Conservation (phyloP, 805 yeast species). For the Kodamaea neixiangensis region DNA sequence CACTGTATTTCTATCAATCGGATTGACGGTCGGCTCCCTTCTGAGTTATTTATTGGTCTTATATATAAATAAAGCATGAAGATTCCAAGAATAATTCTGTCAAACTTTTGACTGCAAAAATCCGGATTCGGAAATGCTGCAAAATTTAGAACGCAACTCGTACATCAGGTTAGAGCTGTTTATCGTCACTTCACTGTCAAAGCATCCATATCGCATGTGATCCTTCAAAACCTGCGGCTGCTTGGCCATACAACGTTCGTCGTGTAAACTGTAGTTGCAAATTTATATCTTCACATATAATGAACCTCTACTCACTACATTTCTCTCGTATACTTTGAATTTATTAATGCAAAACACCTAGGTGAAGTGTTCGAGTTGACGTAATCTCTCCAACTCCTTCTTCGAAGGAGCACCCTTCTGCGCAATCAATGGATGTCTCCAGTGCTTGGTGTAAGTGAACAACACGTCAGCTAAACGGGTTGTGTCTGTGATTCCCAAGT, state of each 20-base stretch:
- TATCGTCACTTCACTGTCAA: neutral
- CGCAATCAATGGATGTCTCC: conserved; percentile 52
- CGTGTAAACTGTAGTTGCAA: too few relatives aligned
- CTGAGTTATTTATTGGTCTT: conserved; percentile 40
- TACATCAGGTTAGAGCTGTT: neutral
- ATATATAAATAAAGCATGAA: neutral
- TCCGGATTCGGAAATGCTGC: neutral
- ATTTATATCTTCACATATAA: too few relatives aligned
- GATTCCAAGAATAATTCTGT: neutral
- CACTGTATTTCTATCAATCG: conserved; percentile 67
- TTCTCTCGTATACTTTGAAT: neutral
- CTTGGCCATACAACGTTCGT: too few relatives aligned
- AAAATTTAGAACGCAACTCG: neutral
- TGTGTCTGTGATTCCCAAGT: conserved; percentile 59
- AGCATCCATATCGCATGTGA: too few relatives aligned
- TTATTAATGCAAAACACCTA: conserved; percentile 8
- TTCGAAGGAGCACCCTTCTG: conserved; percentile 45
- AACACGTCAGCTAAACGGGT: conserved; percentile 45
- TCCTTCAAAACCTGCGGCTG: too few relatives aligned
- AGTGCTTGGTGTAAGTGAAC: conserved; percentile 48
- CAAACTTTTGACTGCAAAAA: neutral
- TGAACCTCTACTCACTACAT: neutral
- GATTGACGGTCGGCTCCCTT: conserved; percentile 83
- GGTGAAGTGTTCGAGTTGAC: conserved; percentile 47
- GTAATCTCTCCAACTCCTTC: conserved; percentile 43